A percentile compares a stretch with the other conserved stretches of the same genome.
Evolutionary conservation across 2,329 filamentous ascomycete genomes (phyloP).

Genomic region (Monilinia polystroma): DNA sequence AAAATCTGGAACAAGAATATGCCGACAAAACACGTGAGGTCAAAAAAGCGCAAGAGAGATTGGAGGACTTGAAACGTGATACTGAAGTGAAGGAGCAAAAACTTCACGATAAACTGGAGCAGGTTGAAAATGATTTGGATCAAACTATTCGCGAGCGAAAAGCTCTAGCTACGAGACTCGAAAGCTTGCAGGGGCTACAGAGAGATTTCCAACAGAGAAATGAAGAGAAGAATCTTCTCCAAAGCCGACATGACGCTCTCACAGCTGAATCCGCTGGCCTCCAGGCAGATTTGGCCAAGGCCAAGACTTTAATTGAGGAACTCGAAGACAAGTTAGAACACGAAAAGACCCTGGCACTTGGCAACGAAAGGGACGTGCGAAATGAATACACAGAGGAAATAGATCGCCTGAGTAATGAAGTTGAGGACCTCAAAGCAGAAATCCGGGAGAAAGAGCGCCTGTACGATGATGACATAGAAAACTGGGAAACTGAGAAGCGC

Average conservation of each 20-base stretch:
- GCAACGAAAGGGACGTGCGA: slow-evolving; percentile 60
- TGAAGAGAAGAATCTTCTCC: slow-evolving; percentile 68
- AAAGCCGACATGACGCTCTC: slow-evolving; percentile 66
- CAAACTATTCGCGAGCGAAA: slow-evolving; percentile 28
- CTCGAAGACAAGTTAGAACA: slow-evolving; percentile 51
- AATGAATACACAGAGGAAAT: slow-evolving; percentile 55
- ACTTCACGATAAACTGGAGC: slow-evolving; percentile 46
- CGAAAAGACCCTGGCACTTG: slow-evolving; percentile 42
- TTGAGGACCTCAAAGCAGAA: slow-evolving; percentile 57
- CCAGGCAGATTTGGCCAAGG: slow-evolving; percentile 59
- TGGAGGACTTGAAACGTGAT: slow-evolving; percentile 40
- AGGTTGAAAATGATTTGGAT: slow-evolving; percentile 45
- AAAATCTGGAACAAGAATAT: slow-evolving; percentile 45
- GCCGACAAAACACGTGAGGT: slow-evolving; percentile 46
- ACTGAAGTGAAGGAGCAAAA: slow-evolving; percentile 38
- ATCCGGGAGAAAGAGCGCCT: slow-evolving; percentile 67
- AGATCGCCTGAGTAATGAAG: slow-evolving; percentile 51
- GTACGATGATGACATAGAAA: slow-evolving; percentile 68
- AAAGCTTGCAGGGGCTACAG: slow-evolving; percentile 49
- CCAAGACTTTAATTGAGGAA: slow-evolving; percentile 46
- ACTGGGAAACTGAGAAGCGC: slow-evolving; percentile 67
- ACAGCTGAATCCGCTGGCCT: slow-evolving; percentile 65
- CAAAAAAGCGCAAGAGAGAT: slow-evolving; percentile 45
- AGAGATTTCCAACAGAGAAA: slow-evolving; percentile 58
- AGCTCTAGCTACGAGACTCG: slow-evolving; percentile 25